phyloP scores from a whole-genome alignment of 805 yeast species.

The Candida taoyuanica region DNA sequence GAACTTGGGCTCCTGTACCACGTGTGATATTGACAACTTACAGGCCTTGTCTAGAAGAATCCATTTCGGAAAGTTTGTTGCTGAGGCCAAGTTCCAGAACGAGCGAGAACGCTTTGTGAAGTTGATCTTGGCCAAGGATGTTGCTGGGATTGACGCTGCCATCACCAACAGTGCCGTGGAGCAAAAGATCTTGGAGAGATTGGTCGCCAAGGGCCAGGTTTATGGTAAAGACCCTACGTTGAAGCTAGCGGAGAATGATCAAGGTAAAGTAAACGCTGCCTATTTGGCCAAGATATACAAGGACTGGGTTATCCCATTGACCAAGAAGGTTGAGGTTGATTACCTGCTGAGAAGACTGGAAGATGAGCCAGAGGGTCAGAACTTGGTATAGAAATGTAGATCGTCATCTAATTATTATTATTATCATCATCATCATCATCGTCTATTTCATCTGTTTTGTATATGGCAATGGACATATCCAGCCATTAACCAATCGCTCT shows the following conservation, averaged over 20 bases:
- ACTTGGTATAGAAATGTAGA: not conserved
- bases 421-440: not conserved
- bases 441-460: not conserved
- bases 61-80: slow-evolving; percentile 96
- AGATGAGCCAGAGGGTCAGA: slow-evolving; percentile 32
- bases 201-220: slow-evolving; percentile 73
- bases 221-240: slow-evolving; percentile 88
- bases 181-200: slow-evolving; percentile 70
- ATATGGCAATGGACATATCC: too few relatives aligned
- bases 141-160: slow-evolving; percentile 66
- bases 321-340: slow-evolving; percentile 93
- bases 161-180: slow-evolving; percentile 90
- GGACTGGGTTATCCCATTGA: slow-evolving; percentile 86
- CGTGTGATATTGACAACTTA: slow-evolving; percentile 78
- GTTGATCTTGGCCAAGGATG: slow-evolving; percentile 62
- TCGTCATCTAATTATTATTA: not conserved
- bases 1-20: slow-evolving; percentile 82
- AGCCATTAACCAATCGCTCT: slow-evolving; percentile 36
- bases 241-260: slow-evolving; percentile 59
- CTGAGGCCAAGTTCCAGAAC: slow-evolving; percentile 82
- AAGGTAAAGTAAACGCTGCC: slow-evolving; percentile 77
- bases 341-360: slow-evolving; percentile 81
- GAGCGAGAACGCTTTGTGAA: slow-evolving; percentile 60
- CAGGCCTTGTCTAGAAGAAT: slow-evolving; percentile 89
- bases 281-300: slow-evolving; percentile 77